Evolutionary conservation across 2,329 filamentous ascomycete species (phyloP), one percentile per base, ranked within the genome.

Genomic region (Penicillium sp.): DNA sequence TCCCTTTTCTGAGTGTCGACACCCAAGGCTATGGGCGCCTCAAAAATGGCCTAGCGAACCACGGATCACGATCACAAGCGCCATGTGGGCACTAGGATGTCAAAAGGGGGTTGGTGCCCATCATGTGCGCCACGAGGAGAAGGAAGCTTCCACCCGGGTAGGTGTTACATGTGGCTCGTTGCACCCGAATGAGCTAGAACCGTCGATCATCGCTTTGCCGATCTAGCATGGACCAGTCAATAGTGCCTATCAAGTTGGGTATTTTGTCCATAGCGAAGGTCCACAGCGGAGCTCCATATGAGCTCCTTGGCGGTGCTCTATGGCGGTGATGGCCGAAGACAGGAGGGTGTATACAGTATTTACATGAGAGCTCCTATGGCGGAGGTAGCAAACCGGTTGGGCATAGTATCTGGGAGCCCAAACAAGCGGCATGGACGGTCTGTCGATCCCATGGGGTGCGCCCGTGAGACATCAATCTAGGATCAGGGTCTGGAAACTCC

Each of bases 211-310:
- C 10, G 42, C 18, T 29, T 31, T 4, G 59, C 47, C 49, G 57
- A 63, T 61, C 57, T 51, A 47, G 21, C 53, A 54, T 48, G 51
- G 53, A 45, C 53, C 56, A 57, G 45, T 46, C 53, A 56, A 54
- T 59, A 59, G 54, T 57, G 55, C 42, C 34, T 21, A 53, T 49
- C 16, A 46, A 23, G 28, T 47, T 26, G 45, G 49, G 39, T 42
- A 24, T 33, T 23, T 26, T 24, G 26, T 29, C 46, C 53, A 55
- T 38, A 46, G 36, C 23, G 13, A 15, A 16, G 41, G 3, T 42
- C 15, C 15, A n/a, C 9, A 43, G 38, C 18, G 18, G 18, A 21
- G 18, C 18, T 21, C 18, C 18, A 21, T 21, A 21, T 21, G 18
- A 21, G 18, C 18, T 29, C 46, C 53, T 52, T 38, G 43, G 36